A percentile compares a stretch with the other conserved stretches of the same genome.
phyloP scores from a whole-genome alignment of 495 filamentous ascomycete species.

The Delitschia confertaspora region DNA sequence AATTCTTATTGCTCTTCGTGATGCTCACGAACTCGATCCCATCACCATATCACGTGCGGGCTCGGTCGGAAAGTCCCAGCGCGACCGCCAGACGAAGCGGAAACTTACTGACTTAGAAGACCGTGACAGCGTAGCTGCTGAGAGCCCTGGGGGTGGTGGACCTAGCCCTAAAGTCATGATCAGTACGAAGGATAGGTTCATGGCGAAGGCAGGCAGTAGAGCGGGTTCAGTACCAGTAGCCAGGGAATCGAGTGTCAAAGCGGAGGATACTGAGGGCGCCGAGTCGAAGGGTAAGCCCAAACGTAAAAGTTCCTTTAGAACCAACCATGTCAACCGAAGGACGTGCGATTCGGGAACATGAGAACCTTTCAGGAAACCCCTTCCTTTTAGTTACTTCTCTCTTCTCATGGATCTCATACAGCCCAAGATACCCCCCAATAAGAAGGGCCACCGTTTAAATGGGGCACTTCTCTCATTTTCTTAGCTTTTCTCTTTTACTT shows the following conservation, averaged over 20 bases:
- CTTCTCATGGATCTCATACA: too few relatives aligned
- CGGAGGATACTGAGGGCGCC: slow-evolving; percentile 23
- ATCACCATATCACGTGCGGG: slow-evolving; percentile 32
- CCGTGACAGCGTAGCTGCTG: slow-evolving; percentile 24
- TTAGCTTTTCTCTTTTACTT: too few relatives aligned
- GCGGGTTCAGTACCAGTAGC: slow-evolving; percentile 39
- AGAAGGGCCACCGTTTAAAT: too few relatives aligned
- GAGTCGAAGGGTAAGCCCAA: slow-evolving; percentile 31
- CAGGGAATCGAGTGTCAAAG: slow-evolving; percentile 33
- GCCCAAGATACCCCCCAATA: too few relatives aligned
- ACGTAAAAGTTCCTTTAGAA: too few relatives aligned
- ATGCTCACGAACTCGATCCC: slow-evolving; percentile 50
- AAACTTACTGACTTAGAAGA: slow-evolving; percentile 40
- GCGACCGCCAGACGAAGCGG: slow-evolving; percentile 50
- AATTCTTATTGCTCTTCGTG: slow-evolving; percentile 51
- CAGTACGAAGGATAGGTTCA: slow-evolving; percentile 23
- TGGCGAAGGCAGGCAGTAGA: slow-evolving; percentile 43
- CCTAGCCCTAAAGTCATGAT: slow-evolving; percentile 27
- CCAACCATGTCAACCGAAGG: too few relatives aligned
- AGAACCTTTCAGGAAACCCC: too few relatives aligned
- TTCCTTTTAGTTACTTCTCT: too few relatives aligned
- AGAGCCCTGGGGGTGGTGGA: slow-evolving; percentile 15
- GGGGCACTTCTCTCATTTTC: too few relatives aligned
- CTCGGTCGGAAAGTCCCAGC: slow-evolving; percentile 37
- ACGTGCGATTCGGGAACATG: too few relatives aligned